These are phyloP conservation scores for Trametes meyenii DNA, from an alignment of 768 basidiomycete genomes.

Conservation along the genomic window DNA sequence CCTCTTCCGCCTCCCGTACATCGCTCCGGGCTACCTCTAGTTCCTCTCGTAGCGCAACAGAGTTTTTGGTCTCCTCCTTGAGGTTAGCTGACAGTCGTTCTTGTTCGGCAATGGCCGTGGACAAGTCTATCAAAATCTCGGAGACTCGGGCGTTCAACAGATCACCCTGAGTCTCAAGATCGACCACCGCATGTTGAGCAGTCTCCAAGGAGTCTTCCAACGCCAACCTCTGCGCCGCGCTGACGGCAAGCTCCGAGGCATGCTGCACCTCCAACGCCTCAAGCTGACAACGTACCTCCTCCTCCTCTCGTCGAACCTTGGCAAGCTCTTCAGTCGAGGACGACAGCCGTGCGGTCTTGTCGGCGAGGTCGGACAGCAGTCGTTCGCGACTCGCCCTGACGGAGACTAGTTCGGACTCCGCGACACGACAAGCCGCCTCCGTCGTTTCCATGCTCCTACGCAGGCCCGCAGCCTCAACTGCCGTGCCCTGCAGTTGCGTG, in stretches of 20 bases:
- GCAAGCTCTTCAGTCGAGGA: slow-evolving; percentile 26
- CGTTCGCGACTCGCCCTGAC: slow-evolving; percentile 2
- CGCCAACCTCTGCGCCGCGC: slow-evolving; percentile 13
- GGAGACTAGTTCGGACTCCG: slow-evolving; percentile 16
- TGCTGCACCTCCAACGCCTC: neutral
- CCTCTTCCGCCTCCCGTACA: slow-evolving; percentile 36
- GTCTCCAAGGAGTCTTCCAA: slow-evolving; percentile 14
- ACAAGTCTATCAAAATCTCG: neutral
- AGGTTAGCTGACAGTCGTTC: slow-evolving; percentile 2
- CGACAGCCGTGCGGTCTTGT: slow-evolving; percentile 33
- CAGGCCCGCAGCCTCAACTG: slow-evolving; percentile 3
- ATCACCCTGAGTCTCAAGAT: neutral
- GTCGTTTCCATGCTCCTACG: slow-evolving; percentile 9
- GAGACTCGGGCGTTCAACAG: neutral
- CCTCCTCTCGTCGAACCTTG: neutral
- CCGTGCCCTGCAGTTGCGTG: slow-evolving; percentile 4
- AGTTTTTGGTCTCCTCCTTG: neutral
- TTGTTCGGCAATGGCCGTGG: slow-evolving; percentile 4
- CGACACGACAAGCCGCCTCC: slow-evolving; percentile 5
- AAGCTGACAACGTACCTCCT: slow-evolving; percentile 3
- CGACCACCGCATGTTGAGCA: neutral
- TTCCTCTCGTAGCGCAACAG: slow-evolving; percentile 3
- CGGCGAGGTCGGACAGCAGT: slow-evolving; percentile 27
- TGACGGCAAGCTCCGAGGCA: slow-evolving; percentile 6
- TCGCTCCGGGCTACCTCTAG: slow-evolving; percentile 14